Conservation (phyloP, 1,284 basidiomycete genomes). For the Apiotrichum mycotoxinovorans region DNA sequence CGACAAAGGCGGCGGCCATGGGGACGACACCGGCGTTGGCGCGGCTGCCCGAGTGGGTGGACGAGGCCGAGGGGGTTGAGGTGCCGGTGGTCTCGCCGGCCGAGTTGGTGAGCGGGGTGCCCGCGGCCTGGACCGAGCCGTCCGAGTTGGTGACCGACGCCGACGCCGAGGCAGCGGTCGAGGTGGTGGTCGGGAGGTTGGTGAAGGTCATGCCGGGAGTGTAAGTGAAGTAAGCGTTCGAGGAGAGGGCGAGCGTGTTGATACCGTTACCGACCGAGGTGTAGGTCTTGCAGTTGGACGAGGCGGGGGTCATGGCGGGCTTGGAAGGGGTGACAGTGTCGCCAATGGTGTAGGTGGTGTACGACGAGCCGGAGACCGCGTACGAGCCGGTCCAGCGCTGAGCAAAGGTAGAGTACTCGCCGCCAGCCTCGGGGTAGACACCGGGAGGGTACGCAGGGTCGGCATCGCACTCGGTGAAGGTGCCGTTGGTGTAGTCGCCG, state of each 20-base stretch:
- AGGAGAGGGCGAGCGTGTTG: conserved; percentile 21
- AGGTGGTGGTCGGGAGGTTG: neutral
- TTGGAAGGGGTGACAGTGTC: conserved; percentile 44
- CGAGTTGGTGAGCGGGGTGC: conserved; percentile 1
- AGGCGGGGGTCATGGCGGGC: conserved; percentile 44
- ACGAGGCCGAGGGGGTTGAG: too few relatives aligned
- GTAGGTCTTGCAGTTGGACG: conserved; percentile 49
- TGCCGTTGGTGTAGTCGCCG: conserved; percentile 50
- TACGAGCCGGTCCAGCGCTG: conserved; percentile 50
- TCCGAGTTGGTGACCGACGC: too few relatives aligned
- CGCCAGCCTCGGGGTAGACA: conserved; percentile 43
- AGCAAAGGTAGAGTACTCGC: conserved; percentile 48
- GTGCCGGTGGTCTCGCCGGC: neutral
- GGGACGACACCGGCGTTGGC: conserved; percentile 23
- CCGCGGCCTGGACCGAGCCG: too few relatives aligned
- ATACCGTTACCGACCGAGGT: conserved; percentile 42
- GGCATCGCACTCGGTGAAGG: conserved; percentile 50
- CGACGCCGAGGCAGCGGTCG: too few relatives aligned
- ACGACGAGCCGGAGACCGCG: conserved; percentile 9
- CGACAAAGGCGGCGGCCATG: conserved; percentile 33
- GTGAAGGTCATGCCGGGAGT: conserved; percentile 9
- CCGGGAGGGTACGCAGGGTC: conserved; percentile 50
- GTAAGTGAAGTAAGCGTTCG: conserved; percentile 18
- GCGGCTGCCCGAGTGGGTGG: conserved; percentile 7
- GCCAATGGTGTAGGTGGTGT: conserved; percentile 40